Evolutionary conservation across 352 stramenopile species (phyloP), one percentile per base, ranked within the genome.

Genomic region (Phytophthora nicotianae): DNA sequence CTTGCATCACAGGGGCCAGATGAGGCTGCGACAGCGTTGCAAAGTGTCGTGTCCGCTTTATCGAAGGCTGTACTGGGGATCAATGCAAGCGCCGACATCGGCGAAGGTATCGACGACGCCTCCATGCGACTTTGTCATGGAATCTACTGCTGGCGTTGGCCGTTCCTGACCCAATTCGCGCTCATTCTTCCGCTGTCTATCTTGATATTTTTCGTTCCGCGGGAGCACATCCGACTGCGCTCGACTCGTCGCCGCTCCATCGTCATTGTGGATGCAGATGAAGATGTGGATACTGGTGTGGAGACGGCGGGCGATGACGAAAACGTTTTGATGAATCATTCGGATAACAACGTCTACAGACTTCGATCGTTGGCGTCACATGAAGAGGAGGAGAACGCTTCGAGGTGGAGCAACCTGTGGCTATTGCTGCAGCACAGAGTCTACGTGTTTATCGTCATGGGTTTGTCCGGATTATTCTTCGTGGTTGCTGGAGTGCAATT

Each of bases 131-230:
- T 88, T 19, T 95, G 86, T 53, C 59, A 84, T 24, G 79, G 83
- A 50, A 89, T 95, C 45, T 89, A 89, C 57, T 96, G 88, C 74
- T 96, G 88, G 88, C 75, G 88, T 6, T 96, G 85, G 83, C 88
- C 88, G 27, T 95, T 96, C 58, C 56, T 96, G 26, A 74, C 86
- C 43, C 84, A 96, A 60, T 88, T 91, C 51, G 47, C 76, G 47
- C 64, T 93, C 17, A 76, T 94, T 40, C 68, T 88, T 21, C 88
- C 86, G 45, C 68, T 96, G 26, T 89, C 73, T 26, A 72, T 93
- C 10, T 50, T 89, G 48, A 77, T 94, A 26, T 96, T 95, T 72
- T 86, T 93, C 56, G 83, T 96, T 23, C 87, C 86, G 11, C 55
- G 73, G 29, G 75, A 79, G 13, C 82, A 95, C 50, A 89, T 95